These are phyloP conservation scores for Mortierella sp. DNA, from an alignment of 371 early-diverging fungal species.

Conservation along the genomic window DNA sequence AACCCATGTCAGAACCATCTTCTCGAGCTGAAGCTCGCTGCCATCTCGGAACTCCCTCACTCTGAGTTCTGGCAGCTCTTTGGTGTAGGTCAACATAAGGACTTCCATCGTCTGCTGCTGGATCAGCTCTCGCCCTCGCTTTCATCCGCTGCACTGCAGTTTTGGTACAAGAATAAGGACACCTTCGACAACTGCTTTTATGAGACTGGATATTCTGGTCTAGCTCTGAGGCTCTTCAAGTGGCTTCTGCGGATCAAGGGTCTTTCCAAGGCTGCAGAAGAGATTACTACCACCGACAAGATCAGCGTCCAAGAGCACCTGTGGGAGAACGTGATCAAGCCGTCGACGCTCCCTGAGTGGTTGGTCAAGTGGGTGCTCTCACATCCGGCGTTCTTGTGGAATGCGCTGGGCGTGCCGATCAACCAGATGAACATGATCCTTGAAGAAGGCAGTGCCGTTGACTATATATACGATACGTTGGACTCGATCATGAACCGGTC, in stretches of 20 bases:
- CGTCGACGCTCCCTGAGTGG: constrained; percentile 69
- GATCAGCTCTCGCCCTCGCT: constrained; percentile 78
- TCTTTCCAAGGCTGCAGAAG: constrained; percentile 64
- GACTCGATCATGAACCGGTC: constrained; percentile 79
- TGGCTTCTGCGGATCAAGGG: constrained; percentile 74
- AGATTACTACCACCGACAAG: constrained; percentile 66
- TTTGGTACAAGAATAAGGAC: constrained; percentile 76
- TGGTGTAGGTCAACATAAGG: constrained; percentile 76
- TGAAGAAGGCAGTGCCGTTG: constrained; percentile 79
- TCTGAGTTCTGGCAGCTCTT: constrained; percentile 85
- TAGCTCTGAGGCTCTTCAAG: constrained; percentile 78
- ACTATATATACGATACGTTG: constrained; percentile 85
- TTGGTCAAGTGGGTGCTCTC: constrained; percentile 73
- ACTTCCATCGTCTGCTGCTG: constrained; percentile 72
- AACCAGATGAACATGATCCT: constrained; percentile 91
- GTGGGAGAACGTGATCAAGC: constrained; percentile 75
- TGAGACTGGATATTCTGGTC: constrained; percentile 87
- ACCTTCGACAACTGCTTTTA: constrained; percentile 76
- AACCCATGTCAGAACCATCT: constrained; percentile 93
- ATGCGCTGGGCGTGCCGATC: constrained; percentile 88
- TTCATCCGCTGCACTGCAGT: constrained; percentile 81
- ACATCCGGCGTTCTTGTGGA: constrained; percentile 89
- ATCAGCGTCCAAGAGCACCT: constrained; percentile 72
- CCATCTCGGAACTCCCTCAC: constrained; percentile 69
- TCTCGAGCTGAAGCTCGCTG: constrained; percentile 85